These are phyloP conservation scores for Quercus engelmannii DNA, from an alignment of 306 rosid species.

Conservation along the genomic window DNA sequence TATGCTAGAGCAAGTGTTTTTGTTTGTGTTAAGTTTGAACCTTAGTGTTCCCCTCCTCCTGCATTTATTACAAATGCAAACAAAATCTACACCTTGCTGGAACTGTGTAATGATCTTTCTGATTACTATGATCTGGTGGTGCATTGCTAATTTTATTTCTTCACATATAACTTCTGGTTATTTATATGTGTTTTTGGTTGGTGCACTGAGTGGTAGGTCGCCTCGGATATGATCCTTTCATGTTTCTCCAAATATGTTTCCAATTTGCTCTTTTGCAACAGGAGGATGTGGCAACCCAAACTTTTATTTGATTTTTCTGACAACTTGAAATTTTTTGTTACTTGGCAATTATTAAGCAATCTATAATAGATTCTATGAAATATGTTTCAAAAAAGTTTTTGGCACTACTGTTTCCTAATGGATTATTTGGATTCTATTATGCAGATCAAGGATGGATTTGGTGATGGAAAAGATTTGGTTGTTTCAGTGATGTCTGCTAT, in stretches of 20 bases:
- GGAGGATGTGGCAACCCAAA: not conserved
- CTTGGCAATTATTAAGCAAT: not conserved
- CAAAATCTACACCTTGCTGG: not conserved
- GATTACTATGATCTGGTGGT: not conserved
- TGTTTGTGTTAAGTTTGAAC: not conserved
- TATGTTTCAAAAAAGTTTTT: not conserved
- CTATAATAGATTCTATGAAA: not conserved
- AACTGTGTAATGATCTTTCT: not conserved
- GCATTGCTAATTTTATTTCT: not conserved
- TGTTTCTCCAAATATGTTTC: not conserved
- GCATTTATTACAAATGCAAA: not conserved
- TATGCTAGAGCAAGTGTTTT: not conserved
- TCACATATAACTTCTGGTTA: not conserved
- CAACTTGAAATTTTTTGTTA: too few relatives aligned
- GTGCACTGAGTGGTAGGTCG: not conserved
- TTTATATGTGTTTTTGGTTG: not conserved
- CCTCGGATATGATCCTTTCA: not conserved
- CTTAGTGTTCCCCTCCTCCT: not conserved
- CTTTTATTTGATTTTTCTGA: not conserved
- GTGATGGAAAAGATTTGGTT: slow-evolving; percentile 85
- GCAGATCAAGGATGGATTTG: slow-evolving; percentile 97
- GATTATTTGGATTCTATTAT: not conserved
- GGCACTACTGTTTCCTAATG: not conserved
- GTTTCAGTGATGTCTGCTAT: slow-evolving; percentile 94
- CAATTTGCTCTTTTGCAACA: not conserved